phyloP scores from a whole-genome alignment of 1,284 basidiomycete genomes.

The Crocinoboletus sp. region DNA sequence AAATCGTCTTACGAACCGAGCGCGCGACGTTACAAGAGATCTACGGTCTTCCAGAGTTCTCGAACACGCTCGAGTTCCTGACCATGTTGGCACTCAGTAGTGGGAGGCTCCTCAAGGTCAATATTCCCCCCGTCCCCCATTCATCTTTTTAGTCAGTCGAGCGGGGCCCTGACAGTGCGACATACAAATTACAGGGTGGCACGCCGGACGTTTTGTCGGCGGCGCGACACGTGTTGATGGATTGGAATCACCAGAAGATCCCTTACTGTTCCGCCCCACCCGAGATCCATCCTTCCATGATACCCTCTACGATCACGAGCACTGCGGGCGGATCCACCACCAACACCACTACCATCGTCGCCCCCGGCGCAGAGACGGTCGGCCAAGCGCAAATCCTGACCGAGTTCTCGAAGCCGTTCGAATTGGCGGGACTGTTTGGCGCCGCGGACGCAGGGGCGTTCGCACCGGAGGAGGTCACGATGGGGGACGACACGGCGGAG shows the following conservation, averaged over 20 bases:
- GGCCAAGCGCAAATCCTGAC: slow-evolving; percentile 70
- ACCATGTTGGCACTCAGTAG: slow-evolving; percentile 86
- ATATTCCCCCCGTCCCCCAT: not conserved
- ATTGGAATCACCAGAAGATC: slow-evolving; percentile 98
- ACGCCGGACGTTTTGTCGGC: slow-evolving; percentile 85
- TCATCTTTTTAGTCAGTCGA: not conserved
- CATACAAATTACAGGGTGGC: slow-evolving; percentile 66
- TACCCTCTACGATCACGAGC: slow-evolving; percentile 50
- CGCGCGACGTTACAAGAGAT: slow-evolving; percentile 69
- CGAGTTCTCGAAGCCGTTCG: slow-evolving; percentile 65
- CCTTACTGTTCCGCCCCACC: slow-evolving; percentile 86
- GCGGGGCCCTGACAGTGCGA: not conserved
- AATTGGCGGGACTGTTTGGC: slow-evolving; percentile 69
- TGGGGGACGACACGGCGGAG: slow-evolving; percentile 34
- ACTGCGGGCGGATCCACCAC: slow-evolving; percentile 17
- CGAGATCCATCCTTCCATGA: slow-evolving; percentile 65
- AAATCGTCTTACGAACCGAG: slow-evolving; percentile 74
- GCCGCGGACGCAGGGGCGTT: slow-evolving; percentile 74
- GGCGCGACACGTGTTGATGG: slow-evolving; percentile 81
- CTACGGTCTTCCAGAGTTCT: slow-evolving; percentile 76
- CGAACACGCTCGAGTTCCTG: slow-evolving; percentile 78
- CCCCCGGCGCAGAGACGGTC: slow-evolving; percentile 68
- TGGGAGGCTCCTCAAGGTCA: slow-evolving; percentile 81
- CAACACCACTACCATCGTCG: slow-evolving; percentile 34
- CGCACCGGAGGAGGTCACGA: slow-evolving; percentile 32